phyloP scores from a whole-genome alignment of 169 alveolate genomes.

The Perkinsus chesapeaki region DNA sequence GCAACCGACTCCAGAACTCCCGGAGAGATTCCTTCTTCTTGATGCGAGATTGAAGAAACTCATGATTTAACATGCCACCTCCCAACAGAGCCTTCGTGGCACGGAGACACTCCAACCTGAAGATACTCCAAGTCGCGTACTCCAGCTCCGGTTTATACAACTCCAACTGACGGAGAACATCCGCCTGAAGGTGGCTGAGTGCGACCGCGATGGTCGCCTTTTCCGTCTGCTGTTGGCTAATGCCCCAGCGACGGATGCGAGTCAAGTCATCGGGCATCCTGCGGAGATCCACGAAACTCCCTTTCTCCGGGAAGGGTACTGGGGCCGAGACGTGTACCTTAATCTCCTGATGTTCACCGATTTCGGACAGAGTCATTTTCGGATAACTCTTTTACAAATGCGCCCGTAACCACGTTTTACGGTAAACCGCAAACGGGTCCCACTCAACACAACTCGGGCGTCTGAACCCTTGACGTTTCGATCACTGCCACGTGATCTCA shows the following conservation, averaged over 20 bases:
- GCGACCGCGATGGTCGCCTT: neutral
- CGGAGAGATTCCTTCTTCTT: neutral
- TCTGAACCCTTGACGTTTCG: neutral
- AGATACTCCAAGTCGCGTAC: neutral
- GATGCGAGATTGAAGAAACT: neutral
- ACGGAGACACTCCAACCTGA: neutral
- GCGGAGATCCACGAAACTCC: neutral
- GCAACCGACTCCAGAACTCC: neutral
- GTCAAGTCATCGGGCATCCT: neutral
- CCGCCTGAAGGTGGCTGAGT: neutral
- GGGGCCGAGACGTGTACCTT: neutral
- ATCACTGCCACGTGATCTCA: neutral
- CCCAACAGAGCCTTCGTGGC: neutral
- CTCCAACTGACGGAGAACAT: neutral
- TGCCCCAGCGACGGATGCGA: neutral
- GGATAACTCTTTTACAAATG: no score
- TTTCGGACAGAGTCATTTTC: neutral
- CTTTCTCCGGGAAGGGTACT: neutral
- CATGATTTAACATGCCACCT: neutral
- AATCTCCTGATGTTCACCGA: neutral
- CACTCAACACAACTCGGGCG: neutral
- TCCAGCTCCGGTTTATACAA: neutral
- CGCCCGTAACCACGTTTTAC: neutral
- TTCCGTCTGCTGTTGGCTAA: neutral
- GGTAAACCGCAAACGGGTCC: neutral